Conservation (phyloP, 2,329 filamentous ascomycete genomes). For the Colletotrichum horii region DNA sequence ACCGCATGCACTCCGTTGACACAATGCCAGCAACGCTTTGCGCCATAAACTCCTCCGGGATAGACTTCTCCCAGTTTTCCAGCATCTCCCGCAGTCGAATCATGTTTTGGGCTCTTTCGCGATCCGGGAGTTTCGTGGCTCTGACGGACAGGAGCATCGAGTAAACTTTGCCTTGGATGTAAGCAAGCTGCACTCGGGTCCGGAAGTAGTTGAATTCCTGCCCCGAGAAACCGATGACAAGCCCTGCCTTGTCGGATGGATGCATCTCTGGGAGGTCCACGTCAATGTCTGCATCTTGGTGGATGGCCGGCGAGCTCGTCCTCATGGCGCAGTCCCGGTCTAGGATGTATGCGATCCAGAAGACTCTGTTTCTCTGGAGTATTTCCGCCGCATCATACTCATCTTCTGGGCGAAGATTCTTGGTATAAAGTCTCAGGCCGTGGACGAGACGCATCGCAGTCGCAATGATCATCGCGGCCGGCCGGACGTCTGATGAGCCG, state of each 20-base stretch:
- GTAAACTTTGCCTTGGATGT: conserved; percentile 20
- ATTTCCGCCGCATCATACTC: conserved; percentile 24
- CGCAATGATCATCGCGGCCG: conserved; percentile 29
- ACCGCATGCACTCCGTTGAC: background rate
- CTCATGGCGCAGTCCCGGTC: conserved; percentile 26
- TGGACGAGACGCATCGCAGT: conserved; percentile 33
- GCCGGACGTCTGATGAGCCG: conserved; percentile 27
- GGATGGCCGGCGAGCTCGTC: conserved; percentile 9
- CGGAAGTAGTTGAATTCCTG: conserved; percentile 18
- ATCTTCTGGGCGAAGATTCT: background rate
- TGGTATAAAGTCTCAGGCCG: conserved; percentile 28
- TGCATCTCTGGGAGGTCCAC: conserved; percentile 2
- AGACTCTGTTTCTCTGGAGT: conserved; percentile 30
- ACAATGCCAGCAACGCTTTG: background rate
- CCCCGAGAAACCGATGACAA: background rate
- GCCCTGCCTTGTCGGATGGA: background rate
- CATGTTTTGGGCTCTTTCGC: background rate
- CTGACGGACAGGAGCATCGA: conserved; percentile 1
- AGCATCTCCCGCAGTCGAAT: background rate
- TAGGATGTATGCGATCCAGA: conserved; percentile 35
- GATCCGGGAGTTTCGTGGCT: background rate
- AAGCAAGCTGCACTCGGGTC: conserved; percentile 3
- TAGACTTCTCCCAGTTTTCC: background rate
- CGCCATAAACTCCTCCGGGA: conserved; percentile 3
- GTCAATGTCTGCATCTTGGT: conserved; percentile 14